These are phyloP conservation scores for Pholiota conissans DNA, from an alignment of 768 basidiomycete genomes.

Conservation along the genomic window DNA sequence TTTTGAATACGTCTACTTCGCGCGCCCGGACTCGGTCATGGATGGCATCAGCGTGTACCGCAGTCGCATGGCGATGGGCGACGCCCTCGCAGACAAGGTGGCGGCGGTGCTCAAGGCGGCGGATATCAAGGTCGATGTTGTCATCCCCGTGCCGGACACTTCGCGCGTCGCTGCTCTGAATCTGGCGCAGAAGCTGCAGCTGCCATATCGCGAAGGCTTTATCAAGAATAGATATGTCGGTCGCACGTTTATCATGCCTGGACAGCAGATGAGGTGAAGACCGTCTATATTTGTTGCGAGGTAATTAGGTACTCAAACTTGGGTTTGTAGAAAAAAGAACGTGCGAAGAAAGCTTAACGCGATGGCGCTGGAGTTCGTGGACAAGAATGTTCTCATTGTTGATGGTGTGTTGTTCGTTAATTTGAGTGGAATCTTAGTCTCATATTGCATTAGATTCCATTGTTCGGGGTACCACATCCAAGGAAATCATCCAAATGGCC, in stretches of 20 bases:
- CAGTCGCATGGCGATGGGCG: constrained; percentile 99
- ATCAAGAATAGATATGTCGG: constrained; percentile 99
- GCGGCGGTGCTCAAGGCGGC: constrained; percentile 65
- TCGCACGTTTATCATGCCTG: constrained; percentile 99
- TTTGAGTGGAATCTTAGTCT: background rate
- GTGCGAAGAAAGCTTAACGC: constrained; percentile 95
- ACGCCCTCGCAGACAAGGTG: constrained; percentile 88
- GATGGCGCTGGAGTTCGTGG: constrained; percentile 94
- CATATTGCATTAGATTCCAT: constrained; percentile 74
- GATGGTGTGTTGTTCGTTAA: constrained; percentile 61
- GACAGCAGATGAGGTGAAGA: constrained; percentile 89
- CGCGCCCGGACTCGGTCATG: constrained; percentile 95
- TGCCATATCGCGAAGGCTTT: constrained; percentile 98
- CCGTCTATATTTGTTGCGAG: background rate
- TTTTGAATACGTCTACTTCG: constrained; percentile 98
- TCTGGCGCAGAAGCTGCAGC: constrained; percentile 81
- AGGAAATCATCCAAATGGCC: constrained; percentile 99
- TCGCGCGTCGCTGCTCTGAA: constrained; percentile 95
- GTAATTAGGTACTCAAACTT: background rate
- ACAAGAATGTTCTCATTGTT: constrained; percentile 91
- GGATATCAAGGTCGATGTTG: constrained; percentile 84
- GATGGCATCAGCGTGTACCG: constrained; percentile 98
- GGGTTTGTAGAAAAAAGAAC: constrained; percentile 72
- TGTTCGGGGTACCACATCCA: constrained; percentile 97
- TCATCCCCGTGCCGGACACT: constrained; percentile 97